phyloP scores from a whole-genome alignment of 371 early-diverging fungal species.

The Saksenaea vasiformis region DNA sequence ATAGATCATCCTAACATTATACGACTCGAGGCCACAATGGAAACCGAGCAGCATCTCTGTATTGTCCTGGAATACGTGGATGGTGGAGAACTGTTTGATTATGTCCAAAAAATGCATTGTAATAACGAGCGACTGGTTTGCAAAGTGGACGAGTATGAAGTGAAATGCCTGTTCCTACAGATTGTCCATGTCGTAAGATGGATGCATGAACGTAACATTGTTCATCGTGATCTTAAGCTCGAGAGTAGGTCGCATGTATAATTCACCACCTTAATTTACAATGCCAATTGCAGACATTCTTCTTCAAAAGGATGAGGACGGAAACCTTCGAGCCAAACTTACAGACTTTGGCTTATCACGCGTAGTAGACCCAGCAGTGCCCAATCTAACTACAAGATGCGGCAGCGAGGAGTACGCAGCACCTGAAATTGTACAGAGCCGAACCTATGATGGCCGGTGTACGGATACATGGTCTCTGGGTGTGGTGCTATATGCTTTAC shows the following conservation, averaged over 20 bases:
- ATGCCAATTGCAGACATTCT: conserved; percentile 29
- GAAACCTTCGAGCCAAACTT: conserved; percentile 58
- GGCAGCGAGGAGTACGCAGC: conserved; percentile 84
- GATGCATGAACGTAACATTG: conserved; percentile 64
- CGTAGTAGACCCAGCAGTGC: conserved; percentile 45
- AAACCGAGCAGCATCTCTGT: conserved; percentile 55
- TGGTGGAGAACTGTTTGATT: conserved; percentile 30
- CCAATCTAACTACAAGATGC: conserved; percentile 57
- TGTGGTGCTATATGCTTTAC: conserved; percentile 66
- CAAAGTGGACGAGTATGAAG: conserved; percentile 20
- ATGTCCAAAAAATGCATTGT: conserved; percentile 27
- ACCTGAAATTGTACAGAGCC: conserved; percentile 76
- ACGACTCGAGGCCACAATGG: conserved; percentile 64
- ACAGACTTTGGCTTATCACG: conserved; percentile 75
- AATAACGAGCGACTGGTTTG: conserved; percentile 11
- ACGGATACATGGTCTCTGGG: conserved; percentile 79
- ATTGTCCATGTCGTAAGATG: conserved; percentile 56
- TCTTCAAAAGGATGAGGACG: conserved; percentile 24
- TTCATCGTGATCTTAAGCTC: conserved; percentile 79
- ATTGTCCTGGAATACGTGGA: conserved; percentile 39
- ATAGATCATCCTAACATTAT: conserved; percentile 65
- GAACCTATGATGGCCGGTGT: conserved; percentile 64
- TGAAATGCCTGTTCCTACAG: conserved; percentile 34
- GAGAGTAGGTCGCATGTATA: conserved; percentile 62
- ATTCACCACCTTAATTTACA: neutral